A percentile compares a stretch with the other conserved stretches of the same genome.
These are phyloP conservation scores for Lactarius evosmus DNA, from an alignment of 768 basidiomycete genomes.

Conservation along the genomic window DNA sequence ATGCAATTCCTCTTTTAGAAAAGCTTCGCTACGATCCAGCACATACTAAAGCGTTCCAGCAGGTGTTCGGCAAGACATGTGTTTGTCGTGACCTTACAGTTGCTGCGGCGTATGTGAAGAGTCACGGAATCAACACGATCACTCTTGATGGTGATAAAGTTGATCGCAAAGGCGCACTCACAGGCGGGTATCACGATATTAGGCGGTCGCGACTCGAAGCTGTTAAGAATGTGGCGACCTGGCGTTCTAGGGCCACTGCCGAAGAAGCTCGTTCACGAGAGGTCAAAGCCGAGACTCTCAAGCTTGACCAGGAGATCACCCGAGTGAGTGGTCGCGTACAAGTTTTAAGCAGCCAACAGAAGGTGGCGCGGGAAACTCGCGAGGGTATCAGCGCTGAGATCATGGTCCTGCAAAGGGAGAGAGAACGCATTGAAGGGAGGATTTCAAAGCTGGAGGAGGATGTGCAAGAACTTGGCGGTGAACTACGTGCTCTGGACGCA, in stretches of 20 bases:
- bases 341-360: conserved; percentile 64
- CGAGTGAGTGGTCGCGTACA: conserved; percentile 68
- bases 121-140: conserved; percentile 93
- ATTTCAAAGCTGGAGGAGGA: conserved; percentile 63
- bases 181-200: conserved; percentile 94
- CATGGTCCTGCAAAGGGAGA: conserved; percentile 56
- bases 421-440: conserved; percentile 62
- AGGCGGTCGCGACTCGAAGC: conserved; percentile 87
- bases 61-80: conserved; percentile 97
- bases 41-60: conserved; percentile 84
- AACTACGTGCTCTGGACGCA: conserved; percentile 57
- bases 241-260: conserved; percentile 67
- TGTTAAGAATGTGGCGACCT: conserved; percentile 69
- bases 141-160: conserved; percentile 98
- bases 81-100: conserved; percentile 91
- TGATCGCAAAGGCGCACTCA: conserved; percentile 92
- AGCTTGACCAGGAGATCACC: conserved; percentile 86
- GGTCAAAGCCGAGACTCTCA: conserved; percentile 65
- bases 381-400: conserved; percentile 67
- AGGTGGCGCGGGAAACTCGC: conserved; percentile 63
- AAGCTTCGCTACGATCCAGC: conserved; percentile 73
- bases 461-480: conserved; percentile 67
- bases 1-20: conserved; percentile 76
- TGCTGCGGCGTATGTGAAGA: conserved; percentile 91
- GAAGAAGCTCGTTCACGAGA: conserved; percentile 66